Conservation (phyloP, 2,329 filamentous ascomycete species). For the Claviceps sp. region DNA sequence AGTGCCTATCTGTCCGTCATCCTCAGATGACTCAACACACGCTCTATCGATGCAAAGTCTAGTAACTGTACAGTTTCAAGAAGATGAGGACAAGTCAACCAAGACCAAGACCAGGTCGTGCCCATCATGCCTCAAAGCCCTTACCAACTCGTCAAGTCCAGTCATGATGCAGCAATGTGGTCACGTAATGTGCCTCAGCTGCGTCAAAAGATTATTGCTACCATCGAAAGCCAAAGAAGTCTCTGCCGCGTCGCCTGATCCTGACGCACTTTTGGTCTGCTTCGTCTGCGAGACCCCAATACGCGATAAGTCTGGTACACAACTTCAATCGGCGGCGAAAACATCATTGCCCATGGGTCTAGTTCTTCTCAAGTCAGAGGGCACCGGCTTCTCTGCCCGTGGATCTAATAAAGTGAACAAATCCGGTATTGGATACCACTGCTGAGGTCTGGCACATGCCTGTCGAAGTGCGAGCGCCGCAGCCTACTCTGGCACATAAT, state of each 20-base stretch:
- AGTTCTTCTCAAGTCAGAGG: conserved; percentile 70
- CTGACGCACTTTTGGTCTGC: conserved; percentile 41
- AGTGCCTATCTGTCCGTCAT: conserved; percentile 64
- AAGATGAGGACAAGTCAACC: conserved; percentile 42
- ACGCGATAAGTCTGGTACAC: conserved; percentile 32
- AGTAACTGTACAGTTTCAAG: conserved; percentile 62
- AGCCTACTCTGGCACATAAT: not conserved
- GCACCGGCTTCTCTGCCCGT: conserved; percentile 84
- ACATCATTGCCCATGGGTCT: conserved; percentile 55
- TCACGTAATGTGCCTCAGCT: conserved; percentile 78
- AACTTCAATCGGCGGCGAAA: conserved; percentile 34
- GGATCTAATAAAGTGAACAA: conserved; percentile 73
- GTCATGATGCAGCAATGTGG: conserved; percentile 79
- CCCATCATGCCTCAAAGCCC: conserved; percentile 70
- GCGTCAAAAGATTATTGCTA: conserved; percentile 71
- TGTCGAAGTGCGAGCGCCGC: not conserved
- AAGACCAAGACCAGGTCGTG: conserved; percentile 43
- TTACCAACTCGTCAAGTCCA: conserved; percentile 72
- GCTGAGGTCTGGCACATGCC: conserved; percentile 28
- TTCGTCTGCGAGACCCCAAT: conserved; percentile 80
- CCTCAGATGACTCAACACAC: conserved; percentile 52
- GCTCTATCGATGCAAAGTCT: conserved; percentile 66
- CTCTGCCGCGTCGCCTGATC: conserved; percentile 19
- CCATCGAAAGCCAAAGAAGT: conserved; percentile 30
- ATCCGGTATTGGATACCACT: conserved; percentile 69